Conservation (phyloP, 169 alveolate species). For the Prorocentrum cordatum region DNA sequence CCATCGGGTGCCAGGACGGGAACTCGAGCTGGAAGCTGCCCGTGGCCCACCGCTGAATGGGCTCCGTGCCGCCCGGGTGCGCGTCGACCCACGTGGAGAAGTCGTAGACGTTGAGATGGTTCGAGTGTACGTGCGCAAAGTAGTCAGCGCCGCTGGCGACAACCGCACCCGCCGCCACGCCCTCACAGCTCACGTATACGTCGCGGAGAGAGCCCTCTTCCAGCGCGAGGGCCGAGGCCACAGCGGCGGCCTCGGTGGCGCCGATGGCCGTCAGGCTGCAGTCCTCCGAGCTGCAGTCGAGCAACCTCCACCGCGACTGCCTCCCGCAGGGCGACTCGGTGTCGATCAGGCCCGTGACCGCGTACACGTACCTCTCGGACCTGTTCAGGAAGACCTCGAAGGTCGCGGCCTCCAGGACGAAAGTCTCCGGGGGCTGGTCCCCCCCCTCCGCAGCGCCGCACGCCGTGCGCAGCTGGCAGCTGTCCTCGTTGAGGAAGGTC, state of each 20-base stretch:
- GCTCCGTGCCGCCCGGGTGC: conserved; percentile 44
- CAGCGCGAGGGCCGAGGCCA: background rate
- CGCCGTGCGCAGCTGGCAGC: conserved; percentile 15
- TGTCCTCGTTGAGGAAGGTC: conserved; percentile 9
- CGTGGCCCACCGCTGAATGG: conserved; percentile 42
- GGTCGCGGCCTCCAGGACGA: background rate
- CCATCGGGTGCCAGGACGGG: background rate
- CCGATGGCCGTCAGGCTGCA: conserved; percentile 1
- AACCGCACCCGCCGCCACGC: too few species aligned
- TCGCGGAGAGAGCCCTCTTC: conserved; percentile 50
- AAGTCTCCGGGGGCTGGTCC: background rate
- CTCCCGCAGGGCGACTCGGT: conserved; percentile 14
- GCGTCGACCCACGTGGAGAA: conserved; percentile 5
- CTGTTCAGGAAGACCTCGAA: conserved; percentile 10
- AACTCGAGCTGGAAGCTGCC: background rate
- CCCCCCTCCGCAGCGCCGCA: conserved; percentile 8
- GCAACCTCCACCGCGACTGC: conserved; percentile 5
- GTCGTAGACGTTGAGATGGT: conserved; percentile 21
- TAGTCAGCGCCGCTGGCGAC: background rate
- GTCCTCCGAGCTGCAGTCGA: background rate
- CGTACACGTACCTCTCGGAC: conserved; percentile 3
- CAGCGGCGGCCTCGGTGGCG: background rate
- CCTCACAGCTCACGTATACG: too few species aligned
- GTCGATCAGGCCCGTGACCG: conserved; percentile 30
- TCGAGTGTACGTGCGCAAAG: conserved; percentile 39